Percentiles rank a stretch among this genome's conserved stretches.
phyloP scores from a whole-genome alignment of 306 rosid genomes.

The Datisca glomerata region DNA sequence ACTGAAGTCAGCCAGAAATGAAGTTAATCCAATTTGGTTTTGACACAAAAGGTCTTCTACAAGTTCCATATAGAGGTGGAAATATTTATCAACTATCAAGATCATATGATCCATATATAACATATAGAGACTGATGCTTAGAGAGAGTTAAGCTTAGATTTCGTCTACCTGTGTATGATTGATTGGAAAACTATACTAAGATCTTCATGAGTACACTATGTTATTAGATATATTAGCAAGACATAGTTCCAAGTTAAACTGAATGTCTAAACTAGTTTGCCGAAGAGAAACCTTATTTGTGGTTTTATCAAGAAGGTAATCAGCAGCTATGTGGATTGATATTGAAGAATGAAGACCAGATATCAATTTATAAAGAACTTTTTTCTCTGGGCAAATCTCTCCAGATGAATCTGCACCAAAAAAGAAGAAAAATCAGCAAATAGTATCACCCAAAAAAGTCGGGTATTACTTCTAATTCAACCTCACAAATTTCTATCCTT shows the following conservation, averaged over 20 bases:
- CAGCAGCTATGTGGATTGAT: conserved; percentile 85
- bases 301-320: conserved; percentile 70
- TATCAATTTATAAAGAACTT: conserved; percentile 83
- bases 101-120: too few species aligned
- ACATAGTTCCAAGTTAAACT: too few species aligned
- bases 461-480: too few species aligned
- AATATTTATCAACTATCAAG: too few species aligned
- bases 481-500: too few species aligned
- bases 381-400: conserved; percentile 78
- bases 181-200: neutral
- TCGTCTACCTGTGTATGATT: too few species aligned
- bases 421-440: neutral
- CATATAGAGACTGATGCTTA: too few species aligned
- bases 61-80: neutral
- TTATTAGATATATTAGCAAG: too few species aligned
- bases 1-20: conserved; percentile 34
- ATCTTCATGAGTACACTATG: neutral
- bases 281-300: conserved; percentile 32
- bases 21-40: neutral
- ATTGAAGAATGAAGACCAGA: conserved; percentile 98
- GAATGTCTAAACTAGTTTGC: too few species aligned
- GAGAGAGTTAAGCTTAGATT: too few species aligned
- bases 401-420: conserved; percentile 53
- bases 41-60: neutral
- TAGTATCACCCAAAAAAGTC: too few species aligned